These are phyloP conservation scores for Penicillium sp. DNA, from an alignment of 2,329 filamentous ascomycete species.

Conservation along the genomic window DNA sequence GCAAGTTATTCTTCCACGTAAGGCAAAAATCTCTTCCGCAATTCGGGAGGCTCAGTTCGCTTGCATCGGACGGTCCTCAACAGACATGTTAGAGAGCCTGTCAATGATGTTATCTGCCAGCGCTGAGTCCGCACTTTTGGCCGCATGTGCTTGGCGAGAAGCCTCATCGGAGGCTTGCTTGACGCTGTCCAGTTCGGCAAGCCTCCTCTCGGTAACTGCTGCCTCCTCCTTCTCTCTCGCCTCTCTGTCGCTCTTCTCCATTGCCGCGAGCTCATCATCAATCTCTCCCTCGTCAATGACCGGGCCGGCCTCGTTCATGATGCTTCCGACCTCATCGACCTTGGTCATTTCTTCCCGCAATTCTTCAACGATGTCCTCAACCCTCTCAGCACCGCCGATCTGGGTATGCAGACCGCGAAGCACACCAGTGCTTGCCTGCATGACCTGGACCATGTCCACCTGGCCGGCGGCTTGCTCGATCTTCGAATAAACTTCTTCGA, in stretches of 20 bases:
- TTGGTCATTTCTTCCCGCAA: slow-evolving; percentile 76
- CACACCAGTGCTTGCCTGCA: slow-evolving; percentile 73
- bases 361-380: slow-evolving; percentile 71
- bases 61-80: slow-evolving; percentile 31
- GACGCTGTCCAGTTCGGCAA: slow-evolving; percentile 49
- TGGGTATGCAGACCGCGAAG: slow-evolving; percentile 71
- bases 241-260: slow-evolving; percentile 61
- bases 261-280: slow-evolving; percentile 77
- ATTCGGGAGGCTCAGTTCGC: slow-evolving; percentile 15
- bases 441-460: slow-evolving; percentile 75
- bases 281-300: slow-evolving; percentile 76
- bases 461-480: slow-evolving; percentile 85
- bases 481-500: slow-evolving; percentile 78
- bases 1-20: neutral
- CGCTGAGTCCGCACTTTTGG: slow-evolving; percentile 28
- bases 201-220: slow-evolving; percentile 44
- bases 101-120: slow-evolving; percentile 40
- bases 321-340: slow-evolving; percentile 75
- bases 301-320: slow-evolving; percentile 64
- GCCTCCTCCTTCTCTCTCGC: slow-evolving; percentile 50
- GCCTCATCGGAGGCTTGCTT: slow-evolving; percentile 43
- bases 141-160: slow-evolving; percentile 27
- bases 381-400: slow-evolving; percentile 71
- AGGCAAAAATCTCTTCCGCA: neutral
- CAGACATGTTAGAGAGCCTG: slow-evolving; percentile 41